Percentiles rank a stretch among this genome's conserved stretches.
Evolutionary conservation across 305 asterid species (phyloP).

Genomic region (Fraxinus platypoda): DNA sequence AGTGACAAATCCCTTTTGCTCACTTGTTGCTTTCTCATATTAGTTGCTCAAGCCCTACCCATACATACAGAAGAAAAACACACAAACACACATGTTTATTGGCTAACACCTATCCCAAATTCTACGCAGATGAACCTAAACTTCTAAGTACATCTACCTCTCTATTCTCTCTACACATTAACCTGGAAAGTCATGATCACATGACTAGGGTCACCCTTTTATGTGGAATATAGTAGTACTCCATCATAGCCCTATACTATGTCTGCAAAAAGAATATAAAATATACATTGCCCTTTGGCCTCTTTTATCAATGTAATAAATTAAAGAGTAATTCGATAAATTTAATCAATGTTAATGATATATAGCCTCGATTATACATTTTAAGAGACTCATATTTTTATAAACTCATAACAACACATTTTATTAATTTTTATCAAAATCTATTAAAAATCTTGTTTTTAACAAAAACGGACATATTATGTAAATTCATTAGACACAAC

Average conservation of each 20-base stretch:
- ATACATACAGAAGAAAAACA: not conserved
- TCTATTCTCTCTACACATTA: not conserved
- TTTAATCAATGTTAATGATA: too few relatives aligned
- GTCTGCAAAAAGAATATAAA: not conserved
- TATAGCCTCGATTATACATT: too few relatives aligned
- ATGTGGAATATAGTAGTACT: not conserved
- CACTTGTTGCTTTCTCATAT: not conserved
- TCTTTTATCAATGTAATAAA: not conserved
- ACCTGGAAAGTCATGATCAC: slow-evolving; percentile 25
- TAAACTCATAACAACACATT: too few relatives aligned
- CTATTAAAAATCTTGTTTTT: too few relatives aligned
- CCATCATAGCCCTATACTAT: not conserved
- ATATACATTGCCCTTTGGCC: not conserved
- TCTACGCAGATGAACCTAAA: slow-evolving; percentile 35
- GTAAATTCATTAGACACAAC: not conserved
- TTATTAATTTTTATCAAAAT: too few relatives aligned
- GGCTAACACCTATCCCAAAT: slow-evolving; percentile 20
- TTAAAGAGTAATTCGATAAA: not conserved
- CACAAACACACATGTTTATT: not conserved
- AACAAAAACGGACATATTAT: too few relatives aligned
- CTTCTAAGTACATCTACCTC: not conserved
- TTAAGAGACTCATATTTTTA: too few relatives aligned
- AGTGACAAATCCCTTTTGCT: not conserved
- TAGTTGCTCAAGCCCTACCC: not conserved
- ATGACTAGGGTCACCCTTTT: not conserved